A percentile compares a stretch with the other conserved stretches of the same genome.
phyloP scores from a whole-genome alignment of 2,329 filamentous ascomycete genomes.

The Plectosphaerella plurivora region DNA sequence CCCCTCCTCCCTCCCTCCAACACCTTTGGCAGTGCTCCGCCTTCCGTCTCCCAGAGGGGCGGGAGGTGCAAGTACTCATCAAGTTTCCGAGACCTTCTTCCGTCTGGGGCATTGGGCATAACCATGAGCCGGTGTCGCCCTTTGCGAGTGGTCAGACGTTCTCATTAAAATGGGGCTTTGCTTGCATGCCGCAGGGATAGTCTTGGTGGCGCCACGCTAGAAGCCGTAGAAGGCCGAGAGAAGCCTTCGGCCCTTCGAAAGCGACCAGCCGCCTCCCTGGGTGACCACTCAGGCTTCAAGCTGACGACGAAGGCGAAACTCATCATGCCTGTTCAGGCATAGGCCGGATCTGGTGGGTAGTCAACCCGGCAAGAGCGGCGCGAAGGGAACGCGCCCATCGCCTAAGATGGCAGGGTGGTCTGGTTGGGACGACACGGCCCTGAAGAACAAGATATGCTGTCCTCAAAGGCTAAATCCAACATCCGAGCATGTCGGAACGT shows the following conservation, averaged over 20 bases:
- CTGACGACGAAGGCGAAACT: neutral
- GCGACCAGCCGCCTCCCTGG: neutral
- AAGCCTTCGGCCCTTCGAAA: neutral
- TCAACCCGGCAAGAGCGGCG: neutral
- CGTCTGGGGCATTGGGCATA: too few species aligned
- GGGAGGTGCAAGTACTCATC: too few species aligned
- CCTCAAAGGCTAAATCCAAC: too few species aligned
- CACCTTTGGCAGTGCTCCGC: too few species aligned
- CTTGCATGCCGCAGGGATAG: neutral
- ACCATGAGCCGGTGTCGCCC: neutral
- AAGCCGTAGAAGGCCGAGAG: neutral
- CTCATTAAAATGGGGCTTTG: neutral
- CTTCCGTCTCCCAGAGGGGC: too few species aligned
- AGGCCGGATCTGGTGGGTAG: neutral
- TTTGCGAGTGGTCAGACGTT: neutral
- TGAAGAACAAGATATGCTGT: too few species aligned
- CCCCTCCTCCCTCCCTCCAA: too few species aligned
- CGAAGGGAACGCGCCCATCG: too few species aligned
- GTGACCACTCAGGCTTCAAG: neutral
- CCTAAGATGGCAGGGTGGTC: too few species aligned
- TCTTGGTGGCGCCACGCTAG: neutral
- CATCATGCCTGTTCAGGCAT: neutral
- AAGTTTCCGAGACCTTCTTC: too few species aligned
- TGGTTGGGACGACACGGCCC: too few species aligned
- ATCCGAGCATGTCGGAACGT: too few species aligned